Percentiles rank a stretch among this genome's conserved stretches.
Conservation (phyloP, 2,329 filamentous ascomycete genomes). For the Septoria petroselini region DNA sequence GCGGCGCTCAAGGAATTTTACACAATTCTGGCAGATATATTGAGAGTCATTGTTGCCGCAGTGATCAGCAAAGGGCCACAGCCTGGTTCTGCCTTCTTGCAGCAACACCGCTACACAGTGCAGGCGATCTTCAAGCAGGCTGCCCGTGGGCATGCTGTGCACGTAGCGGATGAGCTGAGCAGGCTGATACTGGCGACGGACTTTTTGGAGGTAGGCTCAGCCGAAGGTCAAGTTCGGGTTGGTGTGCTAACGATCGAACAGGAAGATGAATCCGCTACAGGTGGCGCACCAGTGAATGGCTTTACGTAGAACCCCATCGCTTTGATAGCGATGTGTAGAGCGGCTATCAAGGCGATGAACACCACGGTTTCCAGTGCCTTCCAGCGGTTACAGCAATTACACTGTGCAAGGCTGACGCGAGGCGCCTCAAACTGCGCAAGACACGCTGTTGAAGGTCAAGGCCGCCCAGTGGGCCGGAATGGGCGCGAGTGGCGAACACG, state of each 20-base stretch:
- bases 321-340: no score
- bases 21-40: constrained; percentile 71
- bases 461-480: no score
- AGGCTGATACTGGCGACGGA: constrained; percentile 76
- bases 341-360: no score
- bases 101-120: constrained; percentile 77
- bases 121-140: constrained; percentile 87
- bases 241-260: not conserved
- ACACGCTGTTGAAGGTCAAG: no score
- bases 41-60: constrained; percentile 77
- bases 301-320: no score
- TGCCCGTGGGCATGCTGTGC: constrained; percentile 50
- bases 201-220: constrained; percentile 69
- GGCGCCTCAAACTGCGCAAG: no score
- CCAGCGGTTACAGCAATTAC: no score
- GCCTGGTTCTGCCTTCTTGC: constrained; percentile 75
- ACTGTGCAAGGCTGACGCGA: no score
- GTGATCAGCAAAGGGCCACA: constrained; percentile 75
- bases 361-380: no score
- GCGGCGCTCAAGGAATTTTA: constrained; percentile 78
- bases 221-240: not conserved
- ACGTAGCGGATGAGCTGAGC: constrained; percentile 81
- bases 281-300: no score
- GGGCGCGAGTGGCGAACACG: no score
- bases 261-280: no score